These are phyloP conservation scores for Chaetomium sp. DNA, from an alignment of 2,329 filamentous ascomycete species.

Conservation along the genomic window DNA sequence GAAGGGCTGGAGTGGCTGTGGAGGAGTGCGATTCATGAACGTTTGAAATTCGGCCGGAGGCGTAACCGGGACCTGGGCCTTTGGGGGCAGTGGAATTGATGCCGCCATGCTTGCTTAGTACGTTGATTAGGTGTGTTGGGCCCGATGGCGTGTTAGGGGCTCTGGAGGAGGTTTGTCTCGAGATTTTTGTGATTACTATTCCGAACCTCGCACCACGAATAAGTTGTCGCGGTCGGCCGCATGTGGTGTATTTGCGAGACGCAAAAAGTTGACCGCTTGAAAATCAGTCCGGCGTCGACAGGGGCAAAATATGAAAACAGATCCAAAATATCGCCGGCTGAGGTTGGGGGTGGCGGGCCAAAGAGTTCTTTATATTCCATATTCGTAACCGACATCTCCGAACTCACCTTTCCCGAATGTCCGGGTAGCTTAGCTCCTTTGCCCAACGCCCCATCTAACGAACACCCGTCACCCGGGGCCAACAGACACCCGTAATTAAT, in stretches of 20 bases:
- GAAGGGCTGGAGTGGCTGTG: slow-evolving; percentile 30
- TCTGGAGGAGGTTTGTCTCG: background rate
- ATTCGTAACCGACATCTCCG: slow-evolving; percentile 19
- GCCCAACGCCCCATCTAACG: slow-evolving; percentile 7
- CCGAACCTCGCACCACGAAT: background rate
- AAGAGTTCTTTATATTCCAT: slow-evolving; percentile 25
- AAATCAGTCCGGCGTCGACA: background rate
- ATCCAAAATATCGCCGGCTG: background rate
- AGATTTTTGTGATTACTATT: background rate
- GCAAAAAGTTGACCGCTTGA: background rate
- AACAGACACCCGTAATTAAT: slow-evolving; percentile 16
- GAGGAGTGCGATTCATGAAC: slow-evolving; percentile 36
- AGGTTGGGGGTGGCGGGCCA: background rate
- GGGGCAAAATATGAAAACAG: background rate
- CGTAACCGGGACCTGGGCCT: slow-evolving; percentile 43
- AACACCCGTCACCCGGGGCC: background rate
- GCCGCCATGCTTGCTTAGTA: slow-evolving; percentile 33
- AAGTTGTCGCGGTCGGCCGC: background rate
- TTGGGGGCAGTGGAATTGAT: slow-evolving; percentile 38
- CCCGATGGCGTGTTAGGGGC: background rate
- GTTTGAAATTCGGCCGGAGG: slow-evolving; percentile 45
- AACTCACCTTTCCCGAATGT: background rate
- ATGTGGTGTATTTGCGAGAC: background rate
- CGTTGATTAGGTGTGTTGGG: background rate
- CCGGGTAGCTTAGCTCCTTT: background rate